Percentiles rank a stretch among this genome's conserved stretches.
Conservation (phyloP, 805 yeast genomes). For the Metschnikowia cubensis region DNA sequence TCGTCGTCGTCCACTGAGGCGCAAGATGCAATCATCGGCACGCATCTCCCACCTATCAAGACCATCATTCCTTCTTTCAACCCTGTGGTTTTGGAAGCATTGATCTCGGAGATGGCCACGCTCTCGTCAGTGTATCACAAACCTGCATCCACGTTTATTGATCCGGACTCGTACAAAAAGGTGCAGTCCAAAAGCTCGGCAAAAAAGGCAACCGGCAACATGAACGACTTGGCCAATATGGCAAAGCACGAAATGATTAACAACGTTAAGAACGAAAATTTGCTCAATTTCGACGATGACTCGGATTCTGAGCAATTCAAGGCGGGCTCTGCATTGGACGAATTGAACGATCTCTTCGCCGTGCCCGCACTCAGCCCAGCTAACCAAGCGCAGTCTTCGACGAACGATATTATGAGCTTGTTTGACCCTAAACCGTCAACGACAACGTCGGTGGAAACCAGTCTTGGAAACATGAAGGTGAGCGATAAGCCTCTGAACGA, state of each 20-base stretch:
- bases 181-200: slow-evolving; percentile 16
- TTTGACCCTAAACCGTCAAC: slow-evolving; percentile 25
- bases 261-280: slow-evolving; percentile 67
- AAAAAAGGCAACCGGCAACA: slow-evolving; percentile 27
- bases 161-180: slow-evolving; percentile 26
- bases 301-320: slow-evolving; percentile 20
- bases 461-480: slow-evolving; percentile 13
- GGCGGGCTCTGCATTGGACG: slow-evolving; percentile 53
- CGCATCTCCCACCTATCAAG: slow-evolving; percentile 65
- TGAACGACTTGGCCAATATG: slow-evolving; percentile 72
- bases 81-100: slow-evolving; percentile 60
- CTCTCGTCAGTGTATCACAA: slow-evolving; percentile 87
- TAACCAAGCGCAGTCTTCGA: slow-evolving; percentile 14
- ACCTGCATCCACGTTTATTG: slow-evolving; percentile 65
- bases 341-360: slow-evolving; percentile 68
- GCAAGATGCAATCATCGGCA: slow-evolving; percentile 52
- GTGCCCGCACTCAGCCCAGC: slow-evolving; percentile 27
- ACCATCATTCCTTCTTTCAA: slow-evolving; percentile 71
- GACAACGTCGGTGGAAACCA: slow-evolving; percentile 4
- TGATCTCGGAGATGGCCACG: slow-evolving; percentile 74
- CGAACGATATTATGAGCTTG: slow-evolving; percentile 46
- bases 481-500: slow-evolving; percentile 20
- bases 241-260: slow-evolving; percentile 73
- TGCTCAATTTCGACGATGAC: slow-evolving; percentile 81
- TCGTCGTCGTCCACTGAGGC: slow-evolving; percentile 42